A percentile compares a stretch with the other conserved stretches of the same genome.
phyloP scores from a whole-genome alignment of 1,284 basidiomycete species.

The Puccinia novopanici region DNA sequence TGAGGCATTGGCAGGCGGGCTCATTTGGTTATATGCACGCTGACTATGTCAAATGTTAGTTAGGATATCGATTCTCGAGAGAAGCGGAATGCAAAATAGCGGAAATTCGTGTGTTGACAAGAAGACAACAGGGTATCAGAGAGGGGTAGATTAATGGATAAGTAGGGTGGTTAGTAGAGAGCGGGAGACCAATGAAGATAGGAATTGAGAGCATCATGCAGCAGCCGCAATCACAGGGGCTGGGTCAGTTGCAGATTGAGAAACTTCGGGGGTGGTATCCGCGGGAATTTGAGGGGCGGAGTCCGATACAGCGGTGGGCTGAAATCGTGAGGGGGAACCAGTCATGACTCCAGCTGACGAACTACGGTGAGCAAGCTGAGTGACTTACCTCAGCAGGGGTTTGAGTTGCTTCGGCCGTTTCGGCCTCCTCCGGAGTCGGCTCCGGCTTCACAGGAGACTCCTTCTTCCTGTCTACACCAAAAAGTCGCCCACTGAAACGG shows the following conservation, averaged over 20 bases:
- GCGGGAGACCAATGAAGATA: background rate
- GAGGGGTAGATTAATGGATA: background rate
- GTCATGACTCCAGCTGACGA: too few species aligned
- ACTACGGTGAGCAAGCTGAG: too few species aligned
- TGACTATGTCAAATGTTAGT: background rate
- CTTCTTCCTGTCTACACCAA: slow-evolving; percentile 43
- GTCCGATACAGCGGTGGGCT: background rate
- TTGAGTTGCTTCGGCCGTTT: background rate
- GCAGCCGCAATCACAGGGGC: slow-evolving; percentile 42
- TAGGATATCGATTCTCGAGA: background rate
- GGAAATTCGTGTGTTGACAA: too few species aligned
- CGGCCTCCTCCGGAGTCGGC: slow-evolving; percentile 37
- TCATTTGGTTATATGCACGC: background rate
- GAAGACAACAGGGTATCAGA: background rate
- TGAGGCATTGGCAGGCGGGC: too few species aligned
- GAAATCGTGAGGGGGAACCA: too few species aligned
- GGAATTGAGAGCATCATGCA: background rate
- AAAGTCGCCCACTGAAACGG: slow-evolving; percentile 45
- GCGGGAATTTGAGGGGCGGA: slow-evolving; percentile 25
- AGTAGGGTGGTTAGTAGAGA: background rate
- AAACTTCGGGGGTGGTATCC: too few species aligned
- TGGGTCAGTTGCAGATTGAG: slow-evolving; percentile 17
- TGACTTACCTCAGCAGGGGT: slow-evolving; percentile 12
- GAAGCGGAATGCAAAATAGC: background rate
- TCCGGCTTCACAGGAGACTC: slow-evolving; percentile 16